These are phyloP conservation scores for Umbelopsis vinacea DNA, from an alignment of 192 early-diverging fungal genomes.

Conservation along the genomic window DNA sequence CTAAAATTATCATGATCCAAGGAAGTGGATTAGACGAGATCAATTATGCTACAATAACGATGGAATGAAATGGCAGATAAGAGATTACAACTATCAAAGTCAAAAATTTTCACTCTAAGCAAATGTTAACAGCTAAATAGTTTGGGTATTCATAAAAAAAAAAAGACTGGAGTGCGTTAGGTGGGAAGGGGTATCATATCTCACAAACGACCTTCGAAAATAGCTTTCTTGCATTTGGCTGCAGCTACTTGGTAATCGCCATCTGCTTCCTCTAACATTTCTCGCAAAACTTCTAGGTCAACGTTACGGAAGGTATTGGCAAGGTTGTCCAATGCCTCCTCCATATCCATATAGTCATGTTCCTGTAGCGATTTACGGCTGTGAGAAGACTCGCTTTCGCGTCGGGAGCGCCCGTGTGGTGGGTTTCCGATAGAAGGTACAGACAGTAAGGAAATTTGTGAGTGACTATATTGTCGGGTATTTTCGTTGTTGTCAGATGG, in stretches of 20 bases:
- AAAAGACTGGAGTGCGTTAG: neutral
- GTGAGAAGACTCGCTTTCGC: conserved; percentile 13
- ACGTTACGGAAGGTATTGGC: neutral
- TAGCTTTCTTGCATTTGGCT: conserved; percentile 2
- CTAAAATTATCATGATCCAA: neutral
- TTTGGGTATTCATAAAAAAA: too few relatives aligned
- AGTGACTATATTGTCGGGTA: conserved; percentile 5
- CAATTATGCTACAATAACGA: neutral
- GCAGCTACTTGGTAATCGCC: conserved; percentile 5
- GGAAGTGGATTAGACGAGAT: neutral
- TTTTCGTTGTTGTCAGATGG: neutral
- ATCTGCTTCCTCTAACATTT: conserved; percentile 15
- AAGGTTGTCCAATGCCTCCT: conserved; percentile 4
- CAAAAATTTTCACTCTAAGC: neutral
- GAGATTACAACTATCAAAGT: neutral
- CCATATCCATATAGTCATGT: conserved; percentile 19
- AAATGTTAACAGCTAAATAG: neutral
- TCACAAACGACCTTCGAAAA: conserved; percentile 13
- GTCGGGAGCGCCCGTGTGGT: neutral
- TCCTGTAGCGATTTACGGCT: conserved; percentile 2
- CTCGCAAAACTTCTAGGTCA: neutral
- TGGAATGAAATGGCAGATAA: neutral
- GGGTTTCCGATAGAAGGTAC: conserved; percentile 6
- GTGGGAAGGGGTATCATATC: conserved; percentile 1
- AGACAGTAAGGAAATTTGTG: conserved; percentile 10